A percentile compares a stretch with the other conserved stretches of the same genome.
Evolutionary conservation across 495 filamentous ascomycete genomes (phyloP).

Genomic region (Cudoniella acicularis): DNA sequence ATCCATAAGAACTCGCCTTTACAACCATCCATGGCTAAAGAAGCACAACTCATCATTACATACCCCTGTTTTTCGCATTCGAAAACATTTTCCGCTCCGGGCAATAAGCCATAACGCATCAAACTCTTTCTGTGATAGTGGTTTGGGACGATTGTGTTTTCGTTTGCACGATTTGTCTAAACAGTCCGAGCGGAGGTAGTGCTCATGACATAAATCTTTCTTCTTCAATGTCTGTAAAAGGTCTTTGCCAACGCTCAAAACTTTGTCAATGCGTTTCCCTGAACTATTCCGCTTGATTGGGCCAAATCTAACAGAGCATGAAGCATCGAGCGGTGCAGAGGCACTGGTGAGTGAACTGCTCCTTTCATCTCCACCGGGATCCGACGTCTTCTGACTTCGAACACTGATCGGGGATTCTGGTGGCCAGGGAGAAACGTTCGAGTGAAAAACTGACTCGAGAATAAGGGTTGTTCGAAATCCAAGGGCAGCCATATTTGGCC

Average conservation of each 20-base stretch:
- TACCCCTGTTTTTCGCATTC: not conserved
- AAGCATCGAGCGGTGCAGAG: not conserved
- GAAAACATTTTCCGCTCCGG: not conserved
- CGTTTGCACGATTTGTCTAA: not conserved
- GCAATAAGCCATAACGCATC: slow-evolving; percentile 8
- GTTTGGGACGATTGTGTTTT: slow-evolving; percentile 1
- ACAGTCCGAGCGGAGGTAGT: slow-evolving; percentile 15
- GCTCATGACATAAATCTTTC: slow-evolving; percentile 9
- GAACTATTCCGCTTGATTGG: not conserved
- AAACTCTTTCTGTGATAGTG: slow-evolving; percentile 1
- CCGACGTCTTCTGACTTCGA: not conserved
- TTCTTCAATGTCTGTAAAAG: not conserved
- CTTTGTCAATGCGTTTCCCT: slow-evolving; percentile 9
- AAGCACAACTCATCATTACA: slow-evolving; percentile 10
- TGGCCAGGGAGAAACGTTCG: not conserved
- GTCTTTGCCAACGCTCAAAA: slow-evolving; percentile 3
- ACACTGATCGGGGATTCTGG: not conserved
- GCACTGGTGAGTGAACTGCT: too few relatives aligned
- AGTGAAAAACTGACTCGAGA: slow-evolving; percentile 6
- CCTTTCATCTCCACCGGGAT: not conserved
- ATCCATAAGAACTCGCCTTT: not conserved
- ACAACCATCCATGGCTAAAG: not conserved
- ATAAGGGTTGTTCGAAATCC: slow-evolving; percentile 2
- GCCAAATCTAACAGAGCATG: slow-evolving; percentile 1
- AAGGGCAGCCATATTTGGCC: slow-evolving; percentile 3